phyloP scores from a whole-genome alignment of 768 basidiomycete species.

The Kwoniella sp. region DNA sequence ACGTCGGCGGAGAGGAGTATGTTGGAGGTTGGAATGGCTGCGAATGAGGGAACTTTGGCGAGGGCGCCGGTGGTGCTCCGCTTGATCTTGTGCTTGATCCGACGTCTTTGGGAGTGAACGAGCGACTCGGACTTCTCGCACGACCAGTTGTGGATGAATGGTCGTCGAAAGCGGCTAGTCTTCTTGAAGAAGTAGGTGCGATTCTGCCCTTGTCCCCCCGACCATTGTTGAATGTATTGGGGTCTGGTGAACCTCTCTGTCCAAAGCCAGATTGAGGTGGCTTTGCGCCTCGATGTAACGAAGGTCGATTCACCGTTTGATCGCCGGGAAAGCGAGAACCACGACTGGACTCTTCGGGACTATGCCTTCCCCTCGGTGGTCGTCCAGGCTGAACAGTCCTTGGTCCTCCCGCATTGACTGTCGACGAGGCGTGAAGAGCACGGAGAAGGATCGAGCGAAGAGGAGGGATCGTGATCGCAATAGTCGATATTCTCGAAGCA shows the following conservation, averaged over 20 bases:
- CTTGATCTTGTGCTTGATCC: not conserved
- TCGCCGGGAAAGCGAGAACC: not conserved
- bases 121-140: not conserved
- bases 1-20: slow-evolving; percentile 17
- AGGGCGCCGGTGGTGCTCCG: not conserved
- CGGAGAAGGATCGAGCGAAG: slow-evolving; percentile 26
- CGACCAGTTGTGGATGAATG: not conserved
- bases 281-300: too few species aligned
- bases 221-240: not conserved
- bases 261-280: not conserved
- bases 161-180: slow-evolving; percentile 15
- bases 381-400: slow-evolving; percentile 2
- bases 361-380: not conserved
- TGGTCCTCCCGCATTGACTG: not conserved
- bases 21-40: slow-evolving; percentile 24
- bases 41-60: slow-evolving; percentile 21
- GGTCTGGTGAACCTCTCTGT: not conserved
- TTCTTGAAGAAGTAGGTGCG: slow-evolving; percentile 13
- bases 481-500: slow-evolving; percentile 6
- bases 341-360: not conserved
- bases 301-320: too few species aligned
- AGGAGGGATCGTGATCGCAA: slow-evolving; percentile 20
- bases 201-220: slow-evolving; percentile 9
- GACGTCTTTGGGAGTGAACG: not conserved
- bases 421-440: slow-evolving; percentile 22